Evolutionary conservation across 2,329 filamentous ascomycete species (phyloP).

Genomic region (Botrytis pseudocinerea): DNA sequence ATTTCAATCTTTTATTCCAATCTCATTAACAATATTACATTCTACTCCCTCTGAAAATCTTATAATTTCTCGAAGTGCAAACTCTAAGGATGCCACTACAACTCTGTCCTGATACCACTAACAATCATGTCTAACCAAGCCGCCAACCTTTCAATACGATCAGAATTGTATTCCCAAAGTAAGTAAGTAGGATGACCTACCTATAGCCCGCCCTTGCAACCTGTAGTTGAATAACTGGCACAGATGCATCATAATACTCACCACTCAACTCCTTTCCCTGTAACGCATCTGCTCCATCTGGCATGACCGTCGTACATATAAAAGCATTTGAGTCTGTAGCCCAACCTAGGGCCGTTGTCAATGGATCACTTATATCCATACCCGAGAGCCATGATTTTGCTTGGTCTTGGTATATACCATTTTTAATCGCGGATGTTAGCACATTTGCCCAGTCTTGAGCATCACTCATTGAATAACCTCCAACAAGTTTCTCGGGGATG

Average conservation of each 20-base stretch:
- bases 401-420: constrained; percentile 54
- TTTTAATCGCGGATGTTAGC: constrained; percentile 55
- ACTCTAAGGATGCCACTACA: constrained; percentile 22
- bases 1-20: not conserved
- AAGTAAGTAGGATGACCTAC: constrained; percentile 25
- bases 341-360: constrained; percentile 61
- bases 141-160: constrained; percentile 48
- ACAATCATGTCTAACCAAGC: constrained; percentile 66
- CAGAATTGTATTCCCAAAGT: not conserved
- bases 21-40: not conserved
- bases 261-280: constrained; percentile 60
- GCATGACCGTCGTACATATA: constrained; percentile 63
- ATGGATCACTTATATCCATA: constrained; percentile 55
- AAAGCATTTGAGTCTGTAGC: constrained; percentile 62
- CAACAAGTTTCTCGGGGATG: constrained; percentile 65
- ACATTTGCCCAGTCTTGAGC: constrained; percentile 58
- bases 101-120: constrained; percentile 37
- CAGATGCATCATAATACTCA: constrained; percentile 63
- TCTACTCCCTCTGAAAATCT: not conserved
- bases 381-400: constrained; percentile 57
- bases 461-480: constrained; percentile 52
- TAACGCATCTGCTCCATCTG: constrained; percentile 59
- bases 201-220: constrained; percentile 69
- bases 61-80: not conserved
- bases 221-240: constrained; percentile 64